Conservation (phyloP, 148 eudicot species). For the Cornus kousa region DNA sequence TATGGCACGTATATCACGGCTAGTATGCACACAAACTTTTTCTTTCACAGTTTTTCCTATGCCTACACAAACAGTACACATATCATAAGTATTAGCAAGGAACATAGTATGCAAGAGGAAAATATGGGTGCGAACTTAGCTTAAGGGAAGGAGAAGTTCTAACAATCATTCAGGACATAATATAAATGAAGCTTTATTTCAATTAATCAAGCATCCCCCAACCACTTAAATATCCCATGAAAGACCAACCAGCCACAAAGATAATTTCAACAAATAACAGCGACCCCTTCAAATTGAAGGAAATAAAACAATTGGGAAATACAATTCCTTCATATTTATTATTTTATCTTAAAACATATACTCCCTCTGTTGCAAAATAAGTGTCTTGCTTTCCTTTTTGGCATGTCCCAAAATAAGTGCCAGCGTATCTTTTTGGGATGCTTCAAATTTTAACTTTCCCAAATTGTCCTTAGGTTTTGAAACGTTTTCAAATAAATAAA, state of each 20-base stretch:
- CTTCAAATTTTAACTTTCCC: no score
- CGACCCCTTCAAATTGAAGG: background rate
- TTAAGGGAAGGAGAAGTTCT: background rate
- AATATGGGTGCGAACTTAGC: background rate
- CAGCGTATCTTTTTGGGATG: no score
- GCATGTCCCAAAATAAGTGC: no score
- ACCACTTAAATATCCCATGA: background rate
- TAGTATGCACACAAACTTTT: constrained; percentile 96
- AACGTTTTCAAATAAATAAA: no score
- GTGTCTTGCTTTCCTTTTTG: no score
- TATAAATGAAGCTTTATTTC: background rate
- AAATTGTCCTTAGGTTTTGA: no score
- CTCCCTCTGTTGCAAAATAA: no score
- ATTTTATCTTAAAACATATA: background rate
- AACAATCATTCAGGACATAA: background rate
- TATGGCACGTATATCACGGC: constrained; percentile 97
- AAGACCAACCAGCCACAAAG: background rate
- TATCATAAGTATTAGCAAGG: background rate
- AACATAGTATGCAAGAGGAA: background rate
- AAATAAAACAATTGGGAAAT: background rate
- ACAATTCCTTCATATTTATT: background rate
- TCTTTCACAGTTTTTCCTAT: constrained; percentile 97
- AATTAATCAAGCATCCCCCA: background rate
- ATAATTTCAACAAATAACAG: background rate
- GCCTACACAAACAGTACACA: constrained; percentile 41